Evolutionary conservation across 345 rosid species (phyloP), one percentile per base, ranked within the genome.

Genomic region (Hibiscus trionum): DNA sequence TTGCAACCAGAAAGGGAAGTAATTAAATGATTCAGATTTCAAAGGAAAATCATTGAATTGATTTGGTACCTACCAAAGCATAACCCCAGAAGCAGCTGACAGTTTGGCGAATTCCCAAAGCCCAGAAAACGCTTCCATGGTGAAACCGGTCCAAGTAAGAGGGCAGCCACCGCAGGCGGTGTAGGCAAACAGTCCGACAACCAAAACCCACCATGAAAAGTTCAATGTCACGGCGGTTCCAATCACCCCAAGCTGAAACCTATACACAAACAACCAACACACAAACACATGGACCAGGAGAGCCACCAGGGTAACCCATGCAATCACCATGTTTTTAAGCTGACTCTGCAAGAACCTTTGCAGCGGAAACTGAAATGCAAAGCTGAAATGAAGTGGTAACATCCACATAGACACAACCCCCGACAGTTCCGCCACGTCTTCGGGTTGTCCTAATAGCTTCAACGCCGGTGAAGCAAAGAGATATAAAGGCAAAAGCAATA

Each of bases 341-440:
- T 93, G 98, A 71, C 90, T 72, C 75, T 91, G 96, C 69, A 93
- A 77, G 84, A 91, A 91, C 74, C 93, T 81, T 17, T 84, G 96
- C 44, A 89, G 39, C 7, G 97, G 96, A 57, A 87, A 86, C 81
- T 81, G 85, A 73, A 91, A 85, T 0, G 96, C 92, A 71, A 88
- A 87, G 79, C 93, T 80, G 77, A 91, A 93, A 69, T 89, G 97
- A 11, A 85, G 76, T 16, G 98, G 98, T 46, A 93, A 82, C 85
- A 87, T 72, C 79, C 78, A 82, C 2, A 83, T 5, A 2, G 93
- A 35, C 3, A 80, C 88, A 0, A 59, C 4, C 17, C 98, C 97
- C 0, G 89, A 81, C 4, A 89, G 77, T 61, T 87, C 88, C 0
- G 97, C 86, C 1, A 93, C 78, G 16, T 89, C 92, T 0, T 77